These are phyloP conservation scores for Amesomyces nigricolor DNA, from an alignment of 2,329 filamentous ascomycete species.

Conservation along the genomic window DNA sequence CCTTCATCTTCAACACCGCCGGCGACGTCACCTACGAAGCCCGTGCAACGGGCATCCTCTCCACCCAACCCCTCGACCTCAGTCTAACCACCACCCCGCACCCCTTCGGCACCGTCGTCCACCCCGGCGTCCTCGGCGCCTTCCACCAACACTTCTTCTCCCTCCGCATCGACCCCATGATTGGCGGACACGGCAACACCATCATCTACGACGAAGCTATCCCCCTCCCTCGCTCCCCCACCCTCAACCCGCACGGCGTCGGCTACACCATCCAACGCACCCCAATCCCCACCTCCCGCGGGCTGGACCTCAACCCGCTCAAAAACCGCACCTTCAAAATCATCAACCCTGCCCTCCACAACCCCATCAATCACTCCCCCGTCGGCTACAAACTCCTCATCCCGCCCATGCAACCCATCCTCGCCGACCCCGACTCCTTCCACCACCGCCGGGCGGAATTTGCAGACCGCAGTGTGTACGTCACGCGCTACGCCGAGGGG, in stretches of 20 bases:
- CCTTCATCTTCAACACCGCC: slow-evolving; percentile 58
- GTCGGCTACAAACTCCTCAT: slow-evolving; percentile 52
- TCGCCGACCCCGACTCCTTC: slow-evolving; percentile 39
- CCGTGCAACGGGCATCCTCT: slow-evolving; percentile 61
- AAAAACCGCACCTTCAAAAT: slow-evolving; percentile 54
- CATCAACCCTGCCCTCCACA: slow-evolving; percentile 45
- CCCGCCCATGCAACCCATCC: slow-evolving; percentile 52
- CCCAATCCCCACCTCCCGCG: slow-evolving; percentile 40
- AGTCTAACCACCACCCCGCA: slow-evolving; percentile 44
- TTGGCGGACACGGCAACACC: slow-evolving; percentile 51
- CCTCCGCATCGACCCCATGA: slow-evolving; percentile 56
- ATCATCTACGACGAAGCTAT: slow-evolving; percentile 56
- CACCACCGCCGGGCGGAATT: slow-evolving; percentile 35
- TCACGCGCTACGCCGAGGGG: slow-evolving; percentile 33
- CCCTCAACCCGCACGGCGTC: slow-evolving; percentile 44
- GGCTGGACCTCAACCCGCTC: slow-evolving; percentile 43
- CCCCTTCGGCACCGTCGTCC: slow-evolving; percentile 56
- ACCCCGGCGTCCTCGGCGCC: slow-evolving; percentile 54
- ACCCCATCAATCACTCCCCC: slow-evolving; percentile 48
- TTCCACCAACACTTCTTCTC: slow-evolving; percentile 77
- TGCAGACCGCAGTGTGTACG: slow-evolving; percentile 33
- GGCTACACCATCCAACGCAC: slow-evolving; percentile 46
- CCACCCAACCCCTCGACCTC: slow-evolving; percentile 46
- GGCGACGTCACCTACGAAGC: slow-evolving; percentile 57
- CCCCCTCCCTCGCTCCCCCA: slow-evolving; percentile 39